These are phyloP conservation scores for Yamadazyma membranifaciens DNA, from an alignment of 1,139 yeast genomes.

Conservation along the genomic window DNA sequence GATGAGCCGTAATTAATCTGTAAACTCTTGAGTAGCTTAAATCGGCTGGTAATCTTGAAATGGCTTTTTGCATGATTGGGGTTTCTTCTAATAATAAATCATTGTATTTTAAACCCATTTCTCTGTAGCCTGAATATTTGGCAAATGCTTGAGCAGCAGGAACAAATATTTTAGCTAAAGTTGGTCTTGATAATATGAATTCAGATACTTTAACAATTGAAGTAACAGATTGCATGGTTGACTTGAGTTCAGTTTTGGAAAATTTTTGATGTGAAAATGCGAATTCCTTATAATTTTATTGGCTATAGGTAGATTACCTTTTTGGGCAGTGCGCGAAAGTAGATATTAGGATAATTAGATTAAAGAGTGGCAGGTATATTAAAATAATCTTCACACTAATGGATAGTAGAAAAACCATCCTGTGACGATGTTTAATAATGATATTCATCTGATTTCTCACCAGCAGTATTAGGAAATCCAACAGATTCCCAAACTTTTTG, in stretches of 20 bases:
- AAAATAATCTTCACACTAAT: background rate
- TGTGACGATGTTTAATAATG: constrained; percentile 21
- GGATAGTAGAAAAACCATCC: background rate
- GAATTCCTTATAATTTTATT: constrained; percentile 8
- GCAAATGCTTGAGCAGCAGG: constrained; percentile 79
- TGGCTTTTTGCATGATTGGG: constrained; percentile 82
- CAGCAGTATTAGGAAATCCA: constrained; percentile 62
- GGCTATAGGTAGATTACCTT: constrained; percentile 20
- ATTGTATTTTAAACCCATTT: constrained; percentile 85
- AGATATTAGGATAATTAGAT: background rate
- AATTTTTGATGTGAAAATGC: constrained; percentile 10
- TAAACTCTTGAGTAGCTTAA: constrained; percentile 87
- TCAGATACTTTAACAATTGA: constrained; percentile 81
- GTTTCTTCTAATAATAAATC: constrained; percentile 87
- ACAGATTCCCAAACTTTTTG: constrained; percentile 51
- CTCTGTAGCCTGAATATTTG: constrained; percentile 85
- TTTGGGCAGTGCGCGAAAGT: constrained; percentile 15
- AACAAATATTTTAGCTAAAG: constrained; percentile 67
- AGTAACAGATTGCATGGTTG: constrained; percentile 68
- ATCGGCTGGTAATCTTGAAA: constrained; percentile 79
- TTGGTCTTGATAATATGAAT: constrained; percentile 77
- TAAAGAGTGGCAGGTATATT: background rate
- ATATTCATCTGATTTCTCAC: constrained; percentile 31
- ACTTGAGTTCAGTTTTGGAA: constrained; percentile 9
- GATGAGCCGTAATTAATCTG: constrained; percentile 91